Evolutionary conservation across 257 asterid species (phyloP), one percentile per base, ranked within the genome.

Genomic region (Mitragyna speciosa): DNA sequence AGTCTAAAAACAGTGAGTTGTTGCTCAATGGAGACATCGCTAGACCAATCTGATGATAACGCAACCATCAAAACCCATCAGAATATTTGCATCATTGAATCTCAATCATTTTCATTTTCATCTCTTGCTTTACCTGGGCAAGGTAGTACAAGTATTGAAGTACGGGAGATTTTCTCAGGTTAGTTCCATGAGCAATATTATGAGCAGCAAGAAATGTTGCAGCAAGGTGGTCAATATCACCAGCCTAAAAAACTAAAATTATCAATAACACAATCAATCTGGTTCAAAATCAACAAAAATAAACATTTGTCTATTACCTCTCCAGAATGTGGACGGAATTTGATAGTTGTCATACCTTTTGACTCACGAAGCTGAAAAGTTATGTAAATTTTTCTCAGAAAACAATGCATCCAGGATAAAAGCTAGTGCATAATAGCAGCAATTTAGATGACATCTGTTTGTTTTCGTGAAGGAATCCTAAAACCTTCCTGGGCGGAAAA

Each of bases 11-110:
- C 80, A 95, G 81, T 12, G 98, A 95, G 89, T 95, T 95, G 91
- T 95, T 95, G 94, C 98, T 95, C 86, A 95, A 83, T 66, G 99
- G 99, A 84, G 99, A 95, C 99, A 95, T 95, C 39, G 98, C 99
- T 84, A 95, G 87, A 78, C 99, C 99, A 91, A 95, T 95, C 99
- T 95, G 92, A 76, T 47, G n/a, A 86, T 69, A 74, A 74, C 70
- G 39, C 69, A 59, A 76, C 70, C 72, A 75, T 39, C 73, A 33
- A 65, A 78, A 76, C 75, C 70, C 58, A 82, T 80, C 63, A 84
- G 77, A 86, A 56, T 36, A 30, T 72, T 47, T 36, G 47, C 33
- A 52, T 43, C 56, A 52, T 31, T 79, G 15, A 49, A 72, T 63
- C 64, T 15, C n/a, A 72, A 76, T 39, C 66, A 80, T 61, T 17